phyloP scores from a whole-genome alignment of 768 basidiomycete genomes.

The Amanita subjunquillea region DNA sequence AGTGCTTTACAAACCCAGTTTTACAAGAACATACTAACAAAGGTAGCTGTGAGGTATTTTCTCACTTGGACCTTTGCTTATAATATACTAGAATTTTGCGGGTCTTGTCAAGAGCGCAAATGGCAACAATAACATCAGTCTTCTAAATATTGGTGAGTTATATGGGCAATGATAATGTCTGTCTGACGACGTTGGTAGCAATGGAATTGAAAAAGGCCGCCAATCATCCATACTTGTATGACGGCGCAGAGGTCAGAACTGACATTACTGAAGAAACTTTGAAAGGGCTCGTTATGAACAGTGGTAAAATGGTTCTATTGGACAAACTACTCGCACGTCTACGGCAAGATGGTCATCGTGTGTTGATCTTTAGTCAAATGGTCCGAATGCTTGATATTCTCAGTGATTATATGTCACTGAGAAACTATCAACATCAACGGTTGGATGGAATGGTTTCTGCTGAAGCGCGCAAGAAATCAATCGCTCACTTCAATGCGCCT shows the following conservation, averaged over 20 bases:
- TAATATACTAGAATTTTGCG: conserved; percentile 66
- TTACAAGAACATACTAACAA: conserved; percentile 97
- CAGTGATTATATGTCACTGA: conserved; percentile 88
- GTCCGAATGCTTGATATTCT: conserved; percentile 98
- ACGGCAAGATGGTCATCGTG: conserved; percentile 88
- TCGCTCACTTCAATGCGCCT: conserved; percentile 93
- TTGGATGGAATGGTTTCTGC: conserved; percentile 94
- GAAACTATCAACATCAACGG: conserved; percentile 89
- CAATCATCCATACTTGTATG: conserved; percentile 96
- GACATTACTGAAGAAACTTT: conserved; percentile 72
- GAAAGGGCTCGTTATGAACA: conserved; percentile 96
- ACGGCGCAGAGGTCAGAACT: conserved; percentile 73
- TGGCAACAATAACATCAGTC: conserved; percentile 83
- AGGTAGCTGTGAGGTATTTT: conserved; percentile 33
- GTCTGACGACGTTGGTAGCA: conserved; percentile 32
- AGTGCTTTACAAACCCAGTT: conserved; percentile 92
- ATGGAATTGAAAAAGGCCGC: conserved; percentile 99
- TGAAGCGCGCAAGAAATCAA: conserved; percentile 88
- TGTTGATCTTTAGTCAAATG: conserved; percentile 99
- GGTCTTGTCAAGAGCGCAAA: conserved; percentile 86
- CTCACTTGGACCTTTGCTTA: conserved; percentile 1
- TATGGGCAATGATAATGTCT: neutral
- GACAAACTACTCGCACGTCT: conserved; percentile 92
- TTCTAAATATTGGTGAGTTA: conserved; percentile 81
- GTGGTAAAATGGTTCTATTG: conserved; percentile 95